Base-by-base conservation (phyloP, 176 grass and related monocot species). In the Olyra latifolia region DNA sequence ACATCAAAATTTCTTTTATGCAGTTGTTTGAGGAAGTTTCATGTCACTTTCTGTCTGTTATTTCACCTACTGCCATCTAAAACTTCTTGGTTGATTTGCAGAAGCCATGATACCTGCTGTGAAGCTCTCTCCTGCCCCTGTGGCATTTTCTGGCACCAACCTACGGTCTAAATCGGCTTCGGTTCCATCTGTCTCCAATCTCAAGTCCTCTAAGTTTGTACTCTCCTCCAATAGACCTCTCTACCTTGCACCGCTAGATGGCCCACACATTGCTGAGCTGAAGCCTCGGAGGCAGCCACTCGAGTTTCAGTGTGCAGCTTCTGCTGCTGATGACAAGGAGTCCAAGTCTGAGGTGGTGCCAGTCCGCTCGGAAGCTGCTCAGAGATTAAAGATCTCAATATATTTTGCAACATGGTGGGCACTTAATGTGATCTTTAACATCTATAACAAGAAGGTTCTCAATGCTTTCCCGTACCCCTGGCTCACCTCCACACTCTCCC, bases 321-420 rank as follows among this genome's bases (percentile, higher is more conserved):
- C 86, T 84, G 85, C 89, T 2, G 80, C 89, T 47, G 86, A 91
- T 83, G 79, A 86, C 87, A 53, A 91, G 32, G 89, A 89, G 22
- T 72, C 88, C 10, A 80, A 91, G 57, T 28, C 63, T 22, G 62
- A 85, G 67, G 71, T 70, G 23, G 46, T 72, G 43, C 84, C 90
- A 8, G 28, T 20, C 12, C 59, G 27, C 43, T 89, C 91, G 0
- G 80, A 88, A 66, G 75, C 76, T 20, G 84, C 87, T 5, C 87
- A 82, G 48, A 97, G 62, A 85, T 41, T 97, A 25, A 94, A 97
- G 76, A 94, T 97, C 13, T 93, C 91, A 11, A 88, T 90, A 62
- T 97, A 97, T 75, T 97, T 97, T 4, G 91, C 89, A 0, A 92
- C 89, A n/a, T 97, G 94, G 94, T 97, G 94, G 94, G 91, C 91